These are phyloP conservation scores for Botrytis paeoniae DNA, from an alignment of 2,329 filamentous ascomycete species.

Conservation along the genomic window DNA sequence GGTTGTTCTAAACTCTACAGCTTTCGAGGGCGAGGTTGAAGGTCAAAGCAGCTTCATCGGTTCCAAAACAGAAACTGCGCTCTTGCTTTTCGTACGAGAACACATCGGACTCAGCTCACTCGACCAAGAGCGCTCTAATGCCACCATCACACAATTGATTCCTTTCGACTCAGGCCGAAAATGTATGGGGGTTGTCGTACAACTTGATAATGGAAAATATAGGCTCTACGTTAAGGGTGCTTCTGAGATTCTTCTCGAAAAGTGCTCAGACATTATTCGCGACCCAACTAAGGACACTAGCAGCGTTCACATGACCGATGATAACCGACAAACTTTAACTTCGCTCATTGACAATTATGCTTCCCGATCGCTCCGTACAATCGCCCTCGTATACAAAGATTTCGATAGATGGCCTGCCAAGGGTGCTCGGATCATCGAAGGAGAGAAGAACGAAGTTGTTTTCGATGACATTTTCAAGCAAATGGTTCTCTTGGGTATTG, in stretches of 20 bases:
- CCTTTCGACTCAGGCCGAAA: slow-evolving; percentile 48
- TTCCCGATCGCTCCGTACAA: slow-evolving; percentile 68
- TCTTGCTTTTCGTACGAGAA: slow-evolving; percentile 66
- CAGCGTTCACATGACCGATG: slow-evolving; percentile 50
- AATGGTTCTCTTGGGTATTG: slow-evolving; percentile 70
- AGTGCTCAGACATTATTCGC: slow-evolving; percentile 50
- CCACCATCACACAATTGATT: slow-evolving; percentile 54
- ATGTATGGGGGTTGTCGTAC: slow-evolving; percentile 65
- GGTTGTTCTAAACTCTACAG: slow-evolving; percentile 66
- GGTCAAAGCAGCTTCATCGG: slow-evolving; percentile 63
- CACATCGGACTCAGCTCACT: slow-evolving; percentile 62
- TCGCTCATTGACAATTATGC: slow-evolving; percentile 60
- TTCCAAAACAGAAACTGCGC: slow-evolving; percentile 74
- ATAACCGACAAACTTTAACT: slow-evolving; percentile 53
- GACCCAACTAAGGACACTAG: slow-evolving; percentile 57
- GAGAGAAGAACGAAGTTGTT: slow-evolving; percentile 58
- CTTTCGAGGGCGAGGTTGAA: slow-evolving; percentile 63
- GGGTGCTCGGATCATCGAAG: slow-evolving; percentile 53
- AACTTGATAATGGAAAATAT: slow-evolving; percentile 44
- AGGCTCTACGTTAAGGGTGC: slow-evolving; percentile 53
- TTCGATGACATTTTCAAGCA: slow-evolving; percentile 68
- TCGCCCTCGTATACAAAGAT: slow-evolving; percentile 70
- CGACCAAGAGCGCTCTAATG: slow-evolving; percentile 59
- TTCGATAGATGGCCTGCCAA: slow-evolving; percentile 66
- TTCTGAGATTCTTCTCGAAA: slow-evolving; percentile 48